These are phyloP conservation scores for Sclerotinia nivalis DNA, from an alignment of 2,329 filamentous ascomycete species.

Conservation along the genomic window DNA sequence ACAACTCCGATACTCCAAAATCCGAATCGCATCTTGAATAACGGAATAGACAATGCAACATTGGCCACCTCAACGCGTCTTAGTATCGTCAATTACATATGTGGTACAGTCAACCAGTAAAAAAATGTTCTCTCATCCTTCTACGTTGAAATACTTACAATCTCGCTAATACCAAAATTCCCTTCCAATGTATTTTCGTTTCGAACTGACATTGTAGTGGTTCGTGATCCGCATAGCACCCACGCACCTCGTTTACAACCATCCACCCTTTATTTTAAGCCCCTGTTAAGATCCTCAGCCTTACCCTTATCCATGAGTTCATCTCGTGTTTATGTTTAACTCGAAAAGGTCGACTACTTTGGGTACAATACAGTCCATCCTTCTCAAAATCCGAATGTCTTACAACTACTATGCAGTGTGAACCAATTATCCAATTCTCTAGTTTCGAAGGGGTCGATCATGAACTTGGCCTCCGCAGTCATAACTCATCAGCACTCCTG, in stretches of 20 bases:
- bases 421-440: background rate
- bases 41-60: background rate
- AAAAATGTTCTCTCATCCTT: background rate
- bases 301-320: conserved; percentile 16
- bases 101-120: background rate
- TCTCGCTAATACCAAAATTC: background rate
- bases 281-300: conserved; percentile 13
- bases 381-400: conserved; percentile 1
- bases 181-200: background rate
- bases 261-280: background rate
- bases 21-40: background rate
- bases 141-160: background rate
- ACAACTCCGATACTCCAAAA: background rate
- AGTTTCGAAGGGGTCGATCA: background rate
- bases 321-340: conserved; percentile 16
- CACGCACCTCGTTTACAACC: conserved; percentile 9
- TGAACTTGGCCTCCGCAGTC: background rate
- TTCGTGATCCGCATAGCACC: background rate
- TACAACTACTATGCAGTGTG: conserved; percentile 1
- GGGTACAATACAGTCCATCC: background rate
- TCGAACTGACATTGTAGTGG: background rate
- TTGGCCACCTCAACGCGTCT: background rate
- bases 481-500: conserved; percentile 3
- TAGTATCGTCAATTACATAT: background rate
- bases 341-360: background rate